These are phyloP conservation scores for Zhuliangozyma blackwelliae DNA, from an alignment of 1,139 yeast species.

Conservation along the genomic window DNA sequence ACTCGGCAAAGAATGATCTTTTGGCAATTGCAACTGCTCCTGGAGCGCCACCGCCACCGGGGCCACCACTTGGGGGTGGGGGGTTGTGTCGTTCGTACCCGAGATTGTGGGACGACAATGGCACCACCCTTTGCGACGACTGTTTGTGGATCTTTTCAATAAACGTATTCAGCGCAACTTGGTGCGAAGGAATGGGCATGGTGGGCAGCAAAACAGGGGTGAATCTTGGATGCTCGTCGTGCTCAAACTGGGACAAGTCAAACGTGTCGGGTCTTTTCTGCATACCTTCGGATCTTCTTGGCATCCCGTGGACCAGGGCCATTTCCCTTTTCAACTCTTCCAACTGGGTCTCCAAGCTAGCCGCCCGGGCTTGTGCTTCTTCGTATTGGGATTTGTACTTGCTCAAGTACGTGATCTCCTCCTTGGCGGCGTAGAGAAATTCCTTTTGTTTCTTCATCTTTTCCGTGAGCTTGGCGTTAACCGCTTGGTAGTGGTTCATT, in stretches of 20 bases:
- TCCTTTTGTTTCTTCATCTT: slow-evolving; percentile 12
- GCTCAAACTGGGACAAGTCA: slow-evolving; percentile 5
- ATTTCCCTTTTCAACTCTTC: not conserved
- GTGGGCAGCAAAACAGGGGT: not conserved
- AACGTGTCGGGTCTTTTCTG: slow-evolving; percentile 5
- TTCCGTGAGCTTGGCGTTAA: slow-evolving; percentile 7
- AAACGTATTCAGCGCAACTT: slow-evolving; percentile 11
- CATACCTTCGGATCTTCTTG: slow-evolving; percentile 2
- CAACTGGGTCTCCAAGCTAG: slow-evolving; percentile 4
- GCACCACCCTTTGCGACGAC: slow-evolving; percentile 8
- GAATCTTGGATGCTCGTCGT: not conserved
- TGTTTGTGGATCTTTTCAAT: slow-evolving; percentile 16
- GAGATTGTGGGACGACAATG: not conserved
- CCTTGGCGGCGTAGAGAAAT: slow-evolving; percentile 15
- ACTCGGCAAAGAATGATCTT: slow-evolving; percentile 13
- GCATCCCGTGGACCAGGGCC: not conserved
- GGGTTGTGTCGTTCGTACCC: no score
- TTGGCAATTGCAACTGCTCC: not conserved
- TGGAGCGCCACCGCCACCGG: not conserved
- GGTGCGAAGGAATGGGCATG: not conserved
- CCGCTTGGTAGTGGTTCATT: slow-evolving; percentile 7
- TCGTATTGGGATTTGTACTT: slow-evolving; percentile 9
- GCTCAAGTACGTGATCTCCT: slow-evolving; percentile 13
- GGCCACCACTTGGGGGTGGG: no score
- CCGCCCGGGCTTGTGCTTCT: slow-evolving; percentile 5